Base-by-base conservation (phyloP, 805 yeast genomes). In the Metahyphopichia silvanorum region DNA sequence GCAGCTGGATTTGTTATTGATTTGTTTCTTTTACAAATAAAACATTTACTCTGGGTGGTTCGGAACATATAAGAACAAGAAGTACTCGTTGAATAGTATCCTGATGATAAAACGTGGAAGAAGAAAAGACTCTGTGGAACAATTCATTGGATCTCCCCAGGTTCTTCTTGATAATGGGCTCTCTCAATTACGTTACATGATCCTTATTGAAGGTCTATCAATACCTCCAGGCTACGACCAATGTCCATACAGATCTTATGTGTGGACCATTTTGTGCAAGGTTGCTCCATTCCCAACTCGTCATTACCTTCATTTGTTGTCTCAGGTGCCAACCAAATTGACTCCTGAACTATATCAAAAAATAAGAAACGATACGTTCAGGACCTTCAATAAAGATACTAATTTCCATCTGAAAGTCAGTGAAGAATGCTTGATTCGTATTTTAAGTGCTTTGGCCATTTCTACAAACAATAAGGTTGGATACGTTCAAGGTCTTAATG, bases 401-500 rank as follows among this genome's bases (percentile, higher is more conserved):
- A 52, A 56, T 11, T 88, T 87, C 59, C 78, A 76, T 36, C 58
- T 60, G 29, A 72, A 71, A 34, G 95, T 87, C 2, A 56, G 76
- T n/a, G 95, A 86, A 47, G 77, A 74, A 3, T 60, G 84, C 1
- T 57, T 88, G 26, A 70, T 82, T 7, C 59, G 96, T 27, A 62
- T 87, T 3, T 66, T 88, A 16, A 82, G 85, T 20, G 79, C 84
- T n/a, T 74, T 77, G 49, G 94, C 94, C 3, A 58, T 77, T 54
- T 57, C 71, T 13, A 38, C 52, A 8, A 31, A 26, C 37, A 51
- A 28, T 32, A 51, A 49, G 25, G 62, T 54, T 5, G 72, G 72
- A 0, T 86, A 86, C 50, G 96, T 88, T n/a, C 96, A 88, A 53
- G 96, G 96, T 2, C 77, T 89, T 82, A 88, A 88, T 52, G 87